Percentiles rank a stretch among this genome's conserved stretches.
Conservation (phyloP, 1,284 basidiomycete genomes). For the Anthracocystis panici-leucophaei region DNA sequence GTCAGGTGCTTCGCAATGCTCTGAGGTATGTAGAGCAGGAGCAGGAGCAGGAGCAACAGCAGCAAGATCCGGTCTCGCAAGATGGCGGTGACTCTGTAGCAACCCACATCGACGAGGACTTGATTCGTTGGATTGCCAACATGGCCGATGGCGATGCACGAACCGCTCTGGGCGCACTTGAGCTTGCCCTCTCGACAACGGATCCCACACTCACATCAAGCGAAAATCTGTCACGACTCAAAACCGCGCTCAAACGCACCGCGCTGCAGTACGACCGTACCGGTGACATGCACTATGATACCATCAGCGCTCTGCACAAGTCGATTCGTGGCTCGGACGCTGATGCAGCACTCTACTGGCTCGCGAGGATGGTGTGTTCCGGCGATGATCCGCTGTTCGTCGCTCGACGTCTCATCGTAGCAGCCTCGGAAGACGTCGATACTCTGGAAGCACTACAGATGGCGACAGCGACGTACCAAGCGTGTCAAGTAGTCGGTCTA, state of each 20-base stretch:
- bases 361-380: constrained; percentile 70
- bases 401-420: constrained; percentile 82
- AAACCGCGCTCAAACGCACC: constrained; percentile 53
- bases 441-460: constrained; percentile 75
- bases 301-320: constrained; percentile 89
- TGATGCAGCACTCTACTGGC: constrained; percentile 87
- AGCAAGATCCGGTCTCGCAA: background rate
- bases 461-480: constrained; percentile 59
- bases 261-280: constrained; percentile 65
- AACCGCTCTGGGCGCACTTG: constrained; percentile 58
- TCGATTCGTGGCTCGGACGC: constrained; percentile 83
- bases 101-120: constrained; percentile 64
- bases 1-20: constrained; percentile 53
- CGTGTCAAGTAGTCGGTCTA: constrained; percentile 79
- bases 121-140: constrained; percentile 62
- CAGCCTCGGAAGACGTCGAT: constrained; percentile 87
- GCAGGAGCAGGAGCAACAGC: constrained; percentile 1
- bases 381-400: constrained; percentile 90
- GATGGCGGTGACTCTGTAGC: background rate
- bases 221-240: constrained; percentile 43
- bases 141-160: constrained; percentile 66
- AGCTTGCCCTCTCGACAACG: constrained; percentile 57
- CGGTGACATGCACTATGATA: constrained; percentile 76
- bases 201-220: constrained; percentile 24
- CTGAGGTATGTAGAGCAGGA: constrained; percentile 35